Evolutionary conservation across 2,329 filamentous ascomycete species (phyloP), one percentile per base, ranked within the genome.

Genomic region (Sordariomycetes sp.): DNA sequence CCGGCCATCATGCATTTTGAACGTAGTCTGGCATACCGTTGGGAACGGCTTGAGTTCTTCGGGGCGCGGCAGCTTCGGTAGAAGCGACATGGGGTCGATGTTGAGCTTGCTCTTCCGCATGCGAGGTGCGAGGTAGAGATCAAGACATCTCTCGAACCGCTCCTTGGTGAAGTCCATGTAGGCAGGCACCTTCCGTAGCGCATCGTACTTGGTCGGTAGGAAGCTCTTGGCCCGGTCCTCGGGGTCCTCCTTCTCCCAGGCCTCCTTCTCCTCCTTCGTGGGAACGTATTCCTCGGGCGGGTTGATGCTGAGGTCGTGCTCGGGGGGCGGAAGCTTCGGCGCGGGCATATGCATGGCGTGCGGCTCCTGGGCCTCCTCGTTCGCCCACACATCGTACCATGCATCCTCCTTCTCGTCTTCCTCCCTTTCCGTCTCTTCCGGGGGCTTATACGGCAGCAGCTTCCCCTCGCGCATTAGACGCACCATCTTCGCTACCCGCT

Each of bases 1-100:
- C 58, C 91, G 85, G 18, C 93, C 93, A 62, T 90, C 84, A 67
- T 99, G 94, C 12, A 93, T 93, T 62, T 84, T 79, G 77, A 94
- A 97, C 14, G 96, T 81, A 6, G 90, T 90, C 52, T 92, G 88
- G 65, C 89, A 93, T 10, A 90, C 85, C 0, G 92, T 96, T 16
- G 94, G 94, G 79, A 97, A 99, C 1, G 94, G 94, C 67, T 90
- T 90, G 59, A 99, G 79, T 67, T 99, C 93, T 66, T 96, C 90
- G 0, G 94, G 93, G 60, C 88, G 89, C 8, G 95, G 94, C 8
- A 99, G 79, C 70, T 97, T 97, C 14, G 94, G 93, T 40, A 99
- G 80, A 55, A 99, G 78, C 43, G 90, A 96, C 71, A 89, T 88
- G 3, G 94, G 94, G 66, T 99, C 94, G 67, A 99, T 97, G 73